phyloP scores from a whole-genome alignment of 768 basidiomycete genomes.

The Pulveroboletus sp. region DNA sequence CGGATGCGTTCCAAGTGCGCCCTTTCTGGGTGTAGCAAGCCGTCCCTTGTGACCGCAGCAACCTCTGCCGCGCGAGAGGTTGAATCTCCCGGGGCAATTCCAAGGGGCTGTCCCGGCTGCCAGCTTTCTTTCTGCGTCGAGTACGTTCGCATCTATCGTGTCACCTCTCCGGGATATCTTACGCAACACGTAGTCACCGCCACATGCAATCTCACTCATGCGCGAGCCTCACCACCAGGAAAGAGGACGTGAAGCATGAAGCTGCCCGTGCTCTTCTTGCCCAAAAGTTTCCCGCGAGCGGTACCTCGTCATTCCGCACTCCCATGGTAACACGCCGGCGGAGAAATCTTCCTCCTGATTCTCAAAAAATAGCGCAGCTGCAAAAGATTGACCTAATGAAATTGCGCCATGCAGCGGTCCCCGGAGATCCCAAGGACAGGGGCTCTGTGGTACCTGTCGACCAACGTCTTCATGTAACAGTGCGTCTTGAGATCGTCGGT shows the following conservation, averaged over 20 bases:
- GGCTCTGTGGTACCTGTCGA: conserved; percentile 42
- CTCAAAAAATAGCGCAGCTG: conserved; percentile 49
- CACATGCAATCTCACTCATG: conserved; percentile 61
- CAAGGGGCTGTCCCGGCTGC: conserved; percentile 49
- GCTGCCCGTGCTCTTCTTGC: conserved; percentile 50
- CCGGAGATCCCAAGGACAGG: conserved; percentile 58
- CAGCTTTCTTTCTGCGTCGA: conserved; percentile 55
- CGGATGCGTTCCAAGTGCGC: conserved; percentile 46
- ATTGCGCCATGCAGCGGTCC: conserved; percentile 64
- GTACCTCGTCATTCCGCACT: conserved; percentile 16
- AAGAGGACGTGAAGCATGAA: conserved; percentile 34
- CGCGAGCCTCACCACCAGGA: conserved; percentile 16
- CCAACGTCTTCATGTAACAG: conserved; percentile 56
- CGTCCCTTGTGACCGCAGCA: conserved; percentile 43
- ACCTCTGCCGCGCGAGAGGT: conserved; percentile 13
- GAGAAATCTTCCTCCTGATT: conserved; percentile 41
- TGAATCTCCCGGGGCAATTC: background rate
- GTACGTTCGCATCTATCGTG: conserved; percentile 35
- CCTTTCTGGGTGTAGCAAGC: conserved; percentile 47
- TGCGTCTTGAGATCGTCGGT: conserved; percentile 26
- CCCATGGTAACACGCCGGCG: conserved; percentile 25
- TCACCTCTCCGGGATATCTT: conserved; percentile 7
- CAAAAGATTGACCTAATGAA: conserved; percentile 65
- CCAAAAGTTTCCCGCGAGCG: conserved; percentile 41
- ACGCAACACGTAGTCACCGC: conserved; percentile 49